Base-by-base conservation (phyloP, 108 stramenopile species). In the Nannochloropsis oceanica region DNA sequence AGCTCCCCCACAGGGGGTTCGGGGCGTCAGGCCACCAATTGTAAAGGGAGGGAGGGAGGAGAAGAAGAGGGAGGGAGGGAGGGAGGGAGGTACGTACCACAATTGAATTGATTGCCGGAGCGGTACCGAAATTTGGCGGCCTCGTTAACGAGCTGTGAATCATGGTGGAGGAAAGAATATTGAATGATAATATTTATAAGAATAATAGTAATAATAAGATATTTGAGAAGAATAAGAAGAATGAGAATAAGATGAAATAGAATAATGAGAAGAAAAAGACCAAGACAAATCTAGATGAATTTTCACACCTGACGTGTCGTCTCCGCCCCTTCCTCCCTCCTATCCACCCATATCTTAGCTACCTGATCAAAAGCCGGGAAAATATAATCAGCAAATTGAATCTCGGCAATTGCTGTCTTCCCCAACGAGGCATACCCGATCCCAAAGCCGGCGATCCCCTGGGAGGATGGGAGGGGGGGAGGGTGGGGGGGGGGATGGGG, bases 51-150 rank as follows among this genome's bases (percentile, higher is more conserved):
- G 34, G 34, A 34, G 5, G 34, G 34, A 3, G 34, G 34, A 5
- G 34, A 34, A 34, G 34, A 34, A 5, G 34, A 34, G 34, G 59
- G 59, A 8, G 18, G 59, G 8, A 7, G n/a, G 59, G 7, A 7
- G n/a, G 59, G 8, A 7, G 8, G 59, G 7, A n/a, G 59, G 59
- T 34, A 34, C 34, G 34, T 34, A 34, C 34, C 34, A 86, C 95
- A 95, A 86, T 96, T 92, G 94, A 97, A 99, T 91, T 97, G 95
- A 92, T 95, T 94, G 1, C 98, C 98, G 80, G 91, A 92, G 8
- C 98, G 92, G 88, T 94, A 99, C 24, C 96, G 92, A 89, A 95
- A 97, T 87, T 99, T 99, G 80, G 98, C 96, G 84, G 94, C 95
- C 87, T 97, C 98, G 89, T 97, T 97, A 20, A 99, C 98, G 88